A percentile compares a stretch with the other conserved stretches of the same genome.
phyloP scores from a whole-genome alignment of 2,329 filamentous ascomycete genomes.

The Macrophomina tecta region DNA sequence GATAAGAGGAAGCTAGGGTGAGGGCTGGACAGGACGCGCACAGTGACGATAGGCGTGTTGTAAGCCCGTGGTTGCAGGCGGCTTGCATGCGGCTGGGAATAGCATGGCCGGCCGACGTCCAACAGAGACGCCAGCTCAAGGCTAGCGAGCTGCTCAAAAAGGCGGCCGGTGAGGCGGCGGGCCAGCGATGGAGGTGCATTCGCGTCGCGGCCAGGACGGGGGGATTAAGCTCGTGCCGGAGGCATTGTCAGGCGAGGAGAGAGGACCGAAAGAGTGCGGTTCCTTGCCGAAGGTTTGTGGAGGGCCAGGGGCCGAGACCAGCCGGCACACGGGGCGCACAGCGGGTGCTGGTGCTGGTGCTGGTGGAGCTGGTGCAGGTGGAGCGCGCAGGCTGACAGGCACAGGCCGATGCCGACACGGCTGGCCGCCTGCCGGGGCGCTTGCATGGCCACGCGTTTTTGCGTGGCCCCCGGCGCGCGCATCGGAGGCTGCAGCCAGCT shows the following conservation, averaged over 20 bases:
- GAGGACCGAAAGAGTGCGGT: background rate
- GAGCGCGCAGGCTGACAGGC: background rate
- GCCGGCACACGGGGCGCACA: background rate
- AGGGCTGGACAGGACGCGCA: too few relatives aligned
- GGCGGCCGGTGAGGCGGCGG: conserved; percentile 5
- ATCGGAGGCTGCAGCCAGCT: conserved; percentile 11
- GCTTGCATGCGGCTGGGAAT: background rate
- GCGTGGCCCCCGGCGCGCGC: conserved; percentile 23
- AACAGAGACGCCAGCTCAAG: conserved; percentile 11
- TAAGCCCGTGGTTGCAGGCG: conserved; percentile 12
- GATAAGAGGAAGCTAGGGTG: conserved; percentile 1
- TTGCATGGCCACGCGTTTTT: conserved; percentile 12
- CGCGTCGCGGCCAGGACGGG: conserved; percentile 3
- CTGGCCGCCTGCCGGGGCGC: background rate
- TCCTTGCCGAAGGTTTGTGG: conserved; percentile 5
- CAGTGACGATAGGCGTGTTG: background rate
- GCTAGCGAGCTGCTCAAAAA: conserved; percentile 5
- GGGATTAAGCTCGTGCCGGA: background rate
- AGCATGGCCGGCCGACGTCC: background rate
- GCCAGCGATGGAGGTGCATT: background rate
- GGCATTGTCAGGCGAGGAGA: background rate
- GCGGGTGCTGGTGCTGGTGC: too few relatives aligned
- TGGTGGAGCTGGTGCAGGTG: background rate
- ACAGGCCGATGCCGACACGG: background rate
- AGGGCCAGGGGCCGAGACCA: conserved; percentile 15